Conservation (phyloP, 2,329 filamentous ascomycete genomes). For the Sordariomycetes sp. region DNA sequence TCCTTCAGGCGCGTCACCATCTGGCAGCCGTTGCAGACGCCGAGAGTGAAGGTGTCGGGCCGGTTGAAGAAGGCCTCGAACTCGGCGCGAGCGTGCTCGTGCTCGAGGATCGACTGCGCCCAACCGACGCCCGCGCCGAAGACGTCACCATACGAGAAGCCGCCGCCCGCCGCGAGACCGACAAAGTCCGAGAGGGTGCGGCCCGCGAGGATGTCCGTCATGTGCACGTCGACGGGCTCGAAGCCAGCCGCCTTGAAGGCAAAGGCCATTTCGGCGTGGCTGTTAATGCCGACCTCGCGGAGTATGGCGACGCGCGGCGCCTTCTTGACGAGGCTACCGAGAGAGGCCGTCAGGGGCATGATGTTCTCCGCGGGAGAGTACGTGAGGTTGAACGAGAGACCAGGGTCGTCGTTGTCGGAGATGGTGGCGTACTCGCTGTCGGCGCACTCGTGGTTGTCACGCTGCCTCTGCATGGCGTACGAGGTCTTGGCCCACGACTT, state of each 20-base stretch:
- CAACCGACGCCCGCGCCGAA: slow-evolving; percentile 92
- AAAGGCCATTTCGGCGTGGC: slow-evolving; percentile 95
- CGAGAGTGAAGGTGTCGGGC: slow-evolving; percentile 80
- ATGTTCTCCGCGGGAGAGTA: slow-evolving; percentile 70
- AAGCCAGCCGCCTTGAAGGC: slow-evolving; percentile 88
- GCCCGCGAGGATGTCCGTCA: slow-evolving; percentile 79
- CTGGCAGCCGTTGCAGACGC: slow-evolving; percentile 96
- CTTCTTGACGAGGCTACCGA: slow-evolving; percentile 30
- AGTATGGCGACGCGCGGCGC: slow-evolving; percentile 61
- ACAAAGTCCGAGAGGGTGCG: slow-evolving; percentile 72
- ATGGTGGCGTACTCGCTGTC: slow-evolving; percentile 72
- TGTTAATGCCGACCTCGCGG: slow-evolving; percentile 90
- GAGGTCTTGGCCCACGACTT: slow-evolving; percentile 83
- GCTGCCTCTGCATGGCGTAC: slow-evolving; percentile 76
- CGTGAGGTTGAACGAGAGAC: slow-evolving; percentile 70
- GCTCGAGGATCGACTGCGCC: slow-evolving; percentile 85
- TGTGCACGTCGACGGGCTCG: slow-evolving; percentile 85
- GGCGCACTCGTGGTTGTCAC: slow-evolving; percentile 80
- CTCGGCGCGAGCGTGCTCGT: slow-evolving; percentile 60
- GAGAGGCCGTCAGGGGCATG: slow-evolving; percentile 45
- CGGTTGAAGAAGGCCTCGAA: slow-evolving; percentile 80
- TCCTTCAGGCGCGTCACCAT: slow-evolving; percentile 75
- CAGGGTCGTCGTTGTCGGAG: slow-evolving; percentile 62
- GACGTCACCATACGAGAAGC: slow-evolving; percentile 78
- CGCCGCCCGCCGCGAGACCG: slow-evolving; percentile 87